These are phyloP conservation scores for Saccharomyces paradoxus DNA, from an alignment of 805 yeast species.

Conservation along the genomic window DNA sequence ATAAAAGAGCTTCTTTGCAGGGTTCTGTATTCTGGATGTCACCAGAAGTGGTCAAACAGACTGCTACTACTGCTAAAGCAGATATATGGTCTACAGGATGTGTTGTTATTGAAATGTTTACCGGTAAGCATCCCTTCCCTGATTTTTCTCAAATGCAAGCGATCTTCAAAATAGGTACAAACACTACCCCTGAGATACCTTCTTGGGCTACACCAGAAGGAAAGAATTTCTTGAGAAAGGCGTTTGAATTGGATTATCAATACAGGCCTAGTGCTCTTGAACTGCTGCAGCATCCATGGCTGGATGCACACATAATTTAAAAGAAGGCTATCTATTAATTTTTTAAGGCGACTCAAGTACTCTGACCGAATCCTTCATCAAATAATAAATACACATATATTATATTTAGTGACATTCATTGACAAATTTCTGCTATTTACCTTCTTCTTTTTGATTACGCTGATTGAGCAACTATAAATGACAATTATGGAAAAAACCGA, in stretches of 20 bases:
- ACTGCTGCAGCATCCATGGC: constrained; percentile 45
- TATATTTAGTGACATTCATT: not conserved
- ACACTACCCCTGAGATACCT: constrained; percentile 74
- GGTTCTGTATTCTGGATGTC: constrained; percentile 99
- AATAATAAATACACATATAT: not conserved
- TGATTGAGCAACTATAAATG: not conserved
- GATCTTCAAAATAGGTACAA: constrained; percentile 84
- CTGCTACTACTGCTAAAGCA: constrained; percentile 82
- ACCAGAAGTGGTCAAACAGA: constrained; percentile 94
- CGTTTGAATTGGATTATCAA: constrained; percentile 69
- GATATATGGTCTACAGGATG: constrained; percentile 98
- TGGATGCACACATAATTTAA: constrained; percentile 19
- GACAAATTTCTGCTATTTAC: not conserved
- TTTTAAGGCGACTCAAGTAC: not conserved
- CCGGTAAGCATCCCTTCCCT: constrained; percentile 95
- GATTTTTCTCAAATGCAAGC: constrained; percentile 95
- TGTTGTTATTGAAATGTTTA: constrained; percentile 85
- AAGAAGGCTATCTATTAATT: not conserved
- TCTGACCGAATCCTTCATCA: not conserved
- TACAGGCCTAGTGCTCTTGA: constrained; percentile 69
- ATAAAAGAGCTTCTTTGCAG: constrained; percentile 73
- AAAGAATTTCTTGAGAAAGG: constrained; percentile 50
- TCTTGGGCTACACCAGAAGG: constrained; percentile 62
- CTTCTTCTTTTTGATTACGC: not conserved
- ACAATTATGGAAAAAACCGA: not conserved